phyloP scores from a whole-genome alignment of 1,284 basidiomycete species.

The Rhodotorula sp. region DNA sequence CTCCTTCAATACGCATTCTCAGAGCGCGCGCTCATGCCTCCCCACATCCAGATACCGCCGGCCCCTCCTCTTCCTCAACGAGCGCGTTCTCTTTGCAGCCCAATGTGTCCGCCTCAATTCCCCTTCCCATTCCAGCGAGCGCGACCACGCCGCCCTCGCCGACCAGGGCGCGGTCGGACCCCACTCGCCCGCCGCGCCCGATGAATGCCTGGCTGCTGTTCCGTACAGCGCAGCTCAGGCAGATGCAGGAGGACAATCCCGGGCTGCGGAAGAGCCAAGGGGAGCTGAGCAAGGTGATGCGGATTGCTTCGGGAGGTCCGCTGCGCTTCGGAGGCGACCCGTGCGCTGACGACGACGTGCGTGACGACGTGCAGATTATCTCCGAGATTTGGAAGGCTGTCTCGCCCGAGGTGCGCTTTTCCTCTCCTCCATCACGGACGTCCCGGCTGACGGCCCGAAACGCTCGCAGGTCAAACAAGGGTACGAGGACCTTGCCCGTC shows the following conservation, averaged over 20 bases:
- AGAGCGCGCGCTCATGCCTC: too few relatives aligned
- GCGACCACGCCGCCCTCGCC: not conserved
- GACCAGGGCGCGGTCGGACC: not conserved
- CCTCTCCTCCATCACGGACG: fast-evolving
- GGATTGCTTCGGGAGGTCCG: not conserved
- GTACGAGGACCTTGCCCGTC: conserved; percentile 14
- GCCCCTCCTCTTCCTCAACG: too few relatives aligned
- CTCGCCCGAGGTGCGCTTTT: conserved; percentile 5
- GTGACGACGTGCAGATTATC: conserved; percentile 9
- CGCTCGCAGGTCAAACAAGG: not conserved
- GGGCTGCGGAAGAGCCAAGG: conserved; percentile 18
- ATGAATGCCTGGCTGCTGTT: conserved; percentile 33
- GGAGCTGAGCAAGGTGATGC: conserved; percentile 3
- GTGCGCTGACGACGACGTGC: not conserved
- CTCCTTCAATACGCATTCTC: too few relatives aligned
- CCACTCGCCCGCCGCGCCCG: conserved; percentile 26
- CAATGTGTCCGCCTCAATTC: not conserved
- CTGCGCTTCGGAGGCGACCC: too few relatives aligned
- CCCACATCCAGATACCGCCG: too few relatives aligned
- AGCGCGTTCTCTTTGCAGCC: too few relatives aligned
- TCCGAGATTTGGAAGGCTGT: conserved; percentile 18
- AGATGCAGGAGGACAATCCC: conserved; percentile 18
- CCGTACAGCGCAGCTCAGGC: conserved; percentile 20
- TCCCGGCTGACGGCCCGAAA: not conserved
- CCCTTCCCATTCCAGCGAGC: not conserved